Evolutionary conservation across 805 yeast genomes (phyloP).

Genomic region (Candida orba): DNA sequence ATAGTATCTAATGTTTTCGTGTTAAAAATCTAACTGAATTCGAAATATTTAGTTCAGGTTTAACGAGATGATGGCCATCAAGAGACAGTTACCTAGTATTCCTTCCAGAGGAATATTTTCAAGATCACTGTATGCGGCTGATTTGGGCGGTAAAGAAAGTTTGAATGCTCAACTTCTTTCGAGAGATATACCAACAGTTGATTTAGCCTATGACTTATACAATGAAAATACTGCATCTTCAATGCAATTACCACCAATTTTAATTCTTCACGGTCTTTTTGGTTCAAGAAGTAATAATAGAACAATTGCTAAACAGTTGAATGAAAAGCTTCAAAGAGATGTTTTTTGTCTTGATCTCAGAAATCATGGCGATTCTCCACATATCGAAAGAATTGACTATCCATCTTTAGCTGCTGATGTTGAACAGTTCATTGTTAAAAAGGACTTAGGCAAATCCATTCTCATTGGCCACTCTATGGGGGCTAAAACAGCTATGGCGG

Average conservation of each 20-base stretch:
- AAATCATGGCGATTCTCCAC: conserved; percentile 93
- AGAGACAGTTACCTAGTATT: not conserved
- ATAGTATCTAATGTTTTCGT: too few relatives aligned
- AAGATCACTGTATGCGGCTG: conserved; percentile 2
- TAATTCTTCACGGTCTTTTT: conserved; percentile 83
- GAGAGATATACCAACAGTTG: conserved; percentile 43
- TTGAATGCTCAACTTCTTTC: conserved; percentile 22
- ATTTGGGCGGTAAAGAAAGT: conserved; percentile 9
- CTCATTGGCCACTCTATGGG: conserved; percentile 86
- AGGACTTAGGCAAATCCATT: conserved; percentile 40
- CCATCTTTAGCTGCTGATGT: conserved; percentile 81
- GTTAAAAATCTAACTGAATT: too few relatives aligned
- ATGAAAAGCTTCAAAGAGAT: conserved; percentile 41
- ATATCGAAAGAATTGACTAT: conserved; percentile 62
- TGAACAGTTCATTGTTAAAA: conserved; percentile 50
- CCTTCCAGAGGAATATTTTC: not conserved
- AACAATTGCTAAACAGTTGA: conserved; percentile 60
- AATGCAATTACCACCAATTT: conserved; percentile 45
- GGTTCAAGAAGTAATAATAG: conserved; percentile 81
- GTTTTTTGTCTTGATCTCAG: conserved; percentile 72
- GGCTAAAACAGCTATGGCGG: conserved; percentile 89
- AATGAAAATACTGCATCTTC: conserved; percentile 20
- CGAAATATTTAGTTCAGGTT: too few relatives aligned
- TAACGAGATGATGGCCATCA: not conserved
- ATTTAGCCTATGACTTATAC: conserved; percentile 46